Conservation (phyloP, 495 filamentous ascomycete genomes). For the Stereocaulon alpinum region DNA sequence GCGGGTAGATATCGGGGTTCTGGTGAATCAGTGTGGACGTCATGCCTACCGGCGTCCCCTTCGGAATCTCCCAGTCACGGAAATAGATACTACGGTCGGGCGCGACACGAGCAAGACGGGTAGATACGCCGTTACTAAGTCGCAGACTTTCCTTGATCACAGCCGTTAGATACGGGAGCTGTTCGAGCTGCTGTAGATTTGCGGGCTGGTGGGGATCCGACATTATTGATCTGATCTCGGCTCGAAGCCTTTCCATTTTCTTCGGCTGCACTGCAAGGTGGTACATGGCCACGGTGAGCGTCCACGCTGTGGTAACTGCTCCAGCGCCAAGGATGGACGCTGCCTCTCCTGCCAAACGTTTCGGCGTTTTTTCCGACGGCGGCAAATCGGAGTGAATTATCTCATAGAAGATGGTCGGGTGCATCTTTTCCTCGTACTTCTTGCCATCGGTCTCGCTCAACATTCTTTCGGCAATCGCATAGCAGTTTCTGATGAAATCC, state of each 20-base stretch:
- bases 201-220: slow-evolving; percentile 14
- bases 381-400: slow-evolving; percentile 18
- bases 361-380: slow-evolving; percentile 20
- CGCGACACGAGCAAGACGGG: background rate
- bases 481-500: too few species aligned
- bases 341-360: slow-evolving; percentile 28
- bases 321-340: slow-evolving; percentile 27
- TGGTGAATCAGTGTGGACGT: slow-evolving; percentile 29
- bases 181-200: slow-evolving; percentile 30
- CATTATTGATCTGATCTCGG: slow-evolving; percentile 25
- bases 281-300: slow-evolving; percentile 24
- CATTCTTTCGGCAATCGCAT: too few species aligned
- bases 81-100: background rate
- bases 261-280: slow-evolving; percentile 25
- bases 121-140: slow-evolving; percentile 29
- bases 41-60: slow-evolving; percentile 33
- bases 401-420: slow-evolving; percentile 14
- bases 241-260: slow-evolving; percentile 17
- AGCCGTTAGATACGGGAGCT: slow-evolving; percentile 36
- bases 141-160: slow-evolving; percentile 36
- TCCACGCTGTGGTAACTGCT: slow-evolving; percentile 28
- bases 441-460: too few species aligned
- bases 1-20: slow-evolving; percentile 32
- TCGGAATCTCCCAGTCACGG: slow-evolving; percentile 23
- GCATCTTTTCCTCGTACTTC: background rate